Evolutionary conservation across 805 yeast genomes (phyloP).

Genomic region (Metschnikowia colocasiae): DNA sequence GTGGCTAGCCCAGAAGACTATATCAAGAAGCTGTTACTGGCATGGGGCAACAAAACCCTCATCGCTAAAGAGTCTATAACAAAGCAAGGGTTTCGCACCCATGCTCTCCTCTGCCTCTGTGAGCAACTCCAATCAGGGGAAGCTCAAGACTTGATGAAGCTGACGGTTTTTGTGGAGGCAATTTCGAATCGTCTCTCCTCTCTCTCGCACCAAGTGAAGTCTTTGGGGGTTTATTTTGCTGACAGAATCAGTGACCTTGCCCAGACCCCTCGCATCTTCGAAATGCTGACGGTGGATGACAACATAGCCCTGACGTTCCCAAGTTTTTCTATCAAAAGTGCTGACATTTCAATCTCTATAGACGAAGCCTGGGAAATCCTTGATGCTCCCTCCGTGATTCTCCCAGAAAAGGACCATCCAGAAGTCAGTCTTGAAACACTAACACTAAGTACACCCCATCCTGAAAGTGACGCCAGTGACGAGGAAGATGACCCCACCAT

Average conservation of each 20-base stretch:
- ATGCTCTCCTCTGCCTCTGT: constrained; percentile 40
- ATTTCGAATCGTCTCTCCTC: constrained; percentile 56
- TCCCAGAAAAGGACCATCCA: constrained; percentile 1
- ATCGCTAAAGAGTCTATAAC: constrained; percentile 39
- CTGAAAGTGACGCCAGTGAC: constrained; percentile 24
- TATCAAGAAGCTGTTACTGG: constrained; percentile 1
- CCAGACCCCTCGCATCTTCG: constrained; percentile 30
- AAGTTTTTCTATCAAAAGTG: neutral
- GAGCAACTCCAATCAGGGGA: constrained; percentile 15
- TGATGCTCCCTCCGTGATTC: constrained; percentile 12
- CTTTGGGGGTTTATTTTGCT: constrained; percentile 56
- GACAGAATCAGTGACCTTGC: constrained; percentile 41
- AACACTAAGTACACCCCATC: constrained; percentile 9
- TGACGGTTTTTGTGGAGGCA: constrained; percentile 42
- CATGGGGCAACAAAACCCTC: constrained; percentile 31
- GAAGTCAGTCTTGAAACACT: constrained; percentile 3
- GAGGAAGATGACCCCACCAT: constrained; percentile 54
- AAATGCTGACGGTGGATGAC: constrained; percentile 15
- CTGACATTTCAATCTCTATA: constrained; percentile 1
- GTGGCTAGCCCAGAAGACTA: neutral
- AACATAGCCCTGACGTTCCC: neutral
- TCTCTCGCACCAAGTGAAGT: constrained; percentile 41
- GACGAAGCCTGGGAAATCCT: constrained; percentile 23
- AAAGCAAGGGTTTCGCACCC: constrained; percentile 48
- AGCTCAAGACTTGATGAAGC: constrained; percentile 29